These are phyloP conservation scores for Linum tenue DNA, from an alignment of 345 rosid species.

Conservation along the genomic window DNA sequence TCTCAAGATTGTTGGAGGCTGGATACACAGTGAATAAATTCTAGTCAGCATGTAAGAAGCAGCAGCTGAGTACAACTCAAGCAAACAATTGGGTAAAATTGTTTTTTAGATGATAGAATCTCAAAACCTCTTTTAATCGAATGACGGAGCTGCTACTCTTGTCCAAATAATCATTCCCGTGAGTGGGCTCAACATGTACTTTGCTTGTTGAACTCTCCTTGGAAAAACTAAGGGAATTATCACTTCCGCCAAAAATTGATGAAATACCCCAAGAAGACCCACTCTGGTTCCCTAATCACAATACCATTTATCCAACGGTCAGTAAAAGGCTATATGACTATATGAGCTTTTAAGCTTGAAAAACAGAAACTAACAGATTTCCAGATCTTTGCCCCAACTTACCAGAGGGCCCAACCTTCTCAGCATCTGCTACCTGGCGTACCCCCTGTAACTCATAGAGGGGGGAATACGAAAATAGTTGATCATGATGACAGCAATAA, in stretches of 20 bases:
- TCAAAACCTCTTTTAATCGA: conserved; percentile 26
- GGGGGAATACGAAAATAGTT: not conserved
- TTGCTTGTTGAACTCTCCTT: conserved; percentile 6
- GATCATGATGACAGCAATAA: not conserved
- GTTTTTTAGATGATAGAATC: conserved; percentile 1
- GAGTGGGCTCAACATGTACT: conserved; percentile 4
- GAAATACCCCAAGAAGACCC: conserved; percentile 28
- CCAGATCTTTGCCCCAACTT: not conserved
- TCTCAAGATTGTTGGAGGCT: conserved; percentile 28
- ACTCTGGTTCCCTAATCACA: conserved; percentile 17
- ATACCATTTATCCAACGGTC: conserved; percentile 4
- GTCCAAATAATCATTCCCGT: not conserved
- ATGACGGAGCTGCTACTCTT: conserved; percentile 14
- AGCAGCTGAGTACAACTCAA: not conserved
- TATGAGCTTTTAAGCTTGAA: no score
- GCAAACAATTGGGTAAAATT: not conserved
- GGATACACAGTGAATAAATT: conserved; percentile 6
- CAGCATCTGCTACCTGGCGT: conserved; percentile 20
- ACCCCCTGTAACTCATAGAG: conserved; percentile 18
- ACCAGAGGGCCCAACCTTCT: conserved; percentile 18
- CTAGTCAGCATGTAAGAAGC: not conserved
- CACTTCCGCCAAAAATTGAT: conserved; percentile 24
- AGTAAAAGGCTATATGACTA: not conserved
- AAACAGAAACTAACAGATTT: no score
- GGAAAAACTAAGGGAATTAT: conserved; percentile 2